Base-by-base conservation (phyloP, 2,329 filamentous ascomycete genomes). In the Penicillium sclerotigenum region DNA sequence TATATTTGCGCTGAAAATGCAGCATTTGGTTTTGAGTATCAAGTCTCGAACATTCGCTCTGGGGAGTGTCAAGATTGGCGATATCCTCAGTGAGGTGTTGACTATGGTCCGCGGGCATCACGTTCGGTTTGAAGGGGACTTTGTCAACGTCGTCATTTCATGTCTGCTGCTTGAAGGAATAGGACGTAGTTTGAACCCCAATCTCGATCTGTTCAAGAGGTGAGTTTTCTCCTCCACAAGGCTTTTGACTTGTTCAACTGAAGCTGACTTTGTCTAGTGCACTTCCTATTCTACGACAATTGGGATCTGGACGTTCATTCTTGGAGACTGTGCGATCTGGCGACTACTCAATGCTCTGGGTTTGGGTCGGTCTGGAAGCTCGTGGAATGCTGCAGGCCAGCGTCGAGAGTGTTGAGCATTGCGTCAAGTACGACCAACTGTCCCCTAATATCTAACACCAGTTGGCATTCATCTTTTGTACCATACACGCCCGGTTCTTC, bases 61-160 rank as follows among this genome's bases (percentile, higher is more conserved):
- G 0, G 93, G 93, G 5, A 96, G 91, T 68, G 88, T 99, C 75
- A 95, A 92, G 77, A 97, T 99, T 60, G 94, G 94, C 11, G 94
- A 99, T 65, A 91, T 99, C 20, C 76, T 99, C 29, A 91, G 94
- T 68, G 84, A 95, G 65, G 94, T 97, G 0, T 79, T 99, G 42
- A 82, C 82, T 57, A 97, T 99, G 91, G 94, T 99, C 29, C 85
- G 94, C 53, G 79, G 81, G 10, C 94, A 99, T 71, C 94, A 99
- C 70, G 94, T 99, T 4, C 83, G 94, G 9, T 83, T 99, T 48
- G 94, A 99, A 74, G 94, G 94, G 9, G 94, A 99, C 72, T 99
- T 97, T 70, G 91, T 99, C 70, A 99, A 99, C 69, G 94, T 99
- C 5, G 93, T 99, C 29, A 88, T 99, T 56, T 96, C 91, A 57